Evolutionary conservation across 306 rosid genomes (phyloP).

Genomic region (Medicago arabica): DNA sequence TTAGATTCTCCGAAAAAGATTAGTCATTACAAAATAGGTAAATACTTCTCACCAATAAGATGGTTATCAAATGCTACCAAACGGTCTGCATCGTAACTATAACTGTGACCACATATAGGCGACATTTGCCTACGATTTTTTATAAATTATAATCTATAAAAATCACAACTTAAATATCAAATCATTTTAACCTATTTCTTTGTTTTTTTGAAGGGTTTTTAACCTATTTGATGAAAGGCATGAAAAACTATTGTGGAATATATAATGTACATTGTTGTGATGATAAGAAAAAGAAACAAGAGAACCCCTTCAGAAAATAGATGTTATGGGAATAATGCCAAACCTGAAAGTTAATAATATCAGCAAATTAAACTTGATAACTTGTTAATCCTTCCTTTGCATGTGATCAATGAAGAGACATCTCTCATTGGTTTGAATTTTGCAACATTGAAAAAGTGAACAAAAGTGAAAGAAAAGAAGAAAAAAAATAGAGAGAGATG

Average conservation of each 20-base stretch:
- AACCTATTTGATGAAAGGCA: not conserved
- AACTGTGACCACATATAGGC: not conserved
- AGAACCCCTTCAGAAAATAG: not conserved
- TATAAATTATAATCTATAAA: no score
- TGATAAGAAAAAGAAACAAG: not conserved
- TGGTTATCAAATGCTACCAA: no score
- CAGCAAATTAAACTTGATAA: not conserved
- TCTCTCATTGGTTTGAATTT: conserved; percentile 23
- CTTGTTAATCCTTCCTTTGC: conserved; percentile 29
- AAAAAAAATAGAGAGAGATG: conserved; percentile 25
- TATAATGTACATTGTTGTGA: not conserved
- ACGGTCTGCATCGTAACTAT: no score
- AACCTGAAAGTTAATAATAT: conserved; percentile 48
- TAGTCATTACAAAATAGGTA: no score
- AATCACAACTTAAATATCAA: not conserved
- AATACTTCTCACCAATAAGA: no score
- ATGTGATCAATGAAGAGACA: conserved; percentile 26
- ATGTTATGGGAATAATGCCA: conserved; percentile 35
- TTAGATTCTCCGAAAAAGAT: no score
- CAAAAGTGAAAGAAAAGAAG: not conserved
- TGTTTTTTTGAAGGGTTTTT: not conserved
- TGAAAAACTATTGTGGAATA: not conserved
- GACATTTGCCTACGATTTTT: not conserved
- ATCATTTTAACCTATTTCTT: not conserved
- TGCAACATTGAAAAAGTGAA: not conserved